phyloP scores from a whole-genome alignment of 495 filamentous ascomycete genomes.

The Diplogelasinospora grovesii region DNA sequence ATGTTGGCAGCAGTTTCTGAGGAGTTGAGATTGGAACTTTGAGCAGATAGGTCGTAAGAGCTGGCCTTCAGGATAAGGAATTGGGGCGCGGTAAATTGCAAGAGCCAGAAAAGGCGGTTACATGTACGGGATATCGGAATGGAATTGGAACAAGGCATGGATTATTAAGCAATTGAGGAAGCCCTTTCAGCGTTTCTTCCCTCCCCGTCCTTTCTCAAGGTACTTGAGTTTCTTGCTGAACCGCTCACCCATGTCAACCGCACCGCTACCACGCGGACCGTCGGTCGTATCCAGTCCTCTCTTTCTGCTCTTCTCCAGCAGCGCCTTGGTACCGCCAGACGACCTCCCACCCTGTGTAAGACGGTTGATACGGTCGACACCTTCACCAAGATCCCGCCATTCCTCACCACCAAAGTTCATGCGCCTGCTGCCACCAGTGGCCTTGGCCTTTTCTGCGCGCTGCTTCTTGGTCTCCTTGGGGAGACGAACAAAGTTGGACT shows the following conservation, averaged over 20 bases:
- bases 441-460: conserved; percentile 41
- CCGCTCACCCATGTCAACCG: conserved; percentile 53
- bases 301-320: conserved; percentile 77
- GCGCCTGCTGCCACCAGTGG: conserved; percentile 31
- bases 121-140: not conserved
- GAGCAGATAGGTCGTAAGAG: not conserved
- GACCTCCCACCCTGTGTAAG: conserved; percentile 56
- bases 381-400: conserved; percentile 70
- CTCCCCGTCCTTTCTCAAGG: conserved; percentile 52
- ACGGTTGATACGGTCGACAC: conserved; percentile 67
- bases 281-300: conserved; percentile 53
- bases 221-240: conserved; percentile 72
- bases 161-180: not conserved
- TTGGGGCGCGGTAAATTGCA: no score
- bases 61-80: no score
- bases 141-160: not conserved
- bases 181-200: conserved; percentile 27
- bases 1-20: conserved; percentile 17
- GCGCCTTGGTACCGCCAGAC: conserved; percentile 47
- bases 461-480: conserved; percentile 80
- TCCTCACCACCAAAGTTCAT: conserved; percentile 77
- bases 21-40: not conserved
- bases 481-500: conserved; percentile 77
- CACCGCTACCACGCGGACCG: conserved; percentile 49
- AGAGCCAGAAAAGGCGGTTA: not conserved